Base-by-base conservation (phyloP, 2,329 filamentous ascomycete genomes). In the Talaromyces albobiverticillius region DNA sequence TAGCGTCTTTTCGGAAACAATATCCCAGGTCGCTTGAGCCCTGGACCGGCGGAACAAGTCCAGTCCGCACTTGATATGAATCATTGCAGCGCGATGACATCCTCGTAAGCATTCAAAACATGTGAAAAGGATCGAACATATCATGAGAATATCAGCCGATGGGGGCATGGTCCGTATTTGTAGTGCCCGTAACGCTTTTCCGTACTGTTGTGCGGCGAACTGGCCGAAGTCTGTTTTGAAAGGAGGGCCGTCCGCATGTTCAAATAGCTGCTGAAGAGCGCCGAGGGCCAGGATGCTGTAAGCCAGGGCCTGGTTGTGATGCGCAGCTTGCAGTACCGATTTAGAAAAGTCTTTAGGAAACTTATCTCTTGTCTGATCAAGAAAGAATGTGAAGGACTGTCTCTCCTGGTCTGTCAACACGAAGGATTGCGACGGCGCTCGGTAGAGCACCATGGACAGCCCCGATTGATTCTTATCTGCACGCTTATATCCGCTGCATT, bases 41-140 rank as follows among this genome's bases (percentile, higher is more conserved):
- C 18, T 26, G 42, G n/a, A 45, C 26, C 16, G 22, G 23, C 42
- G 42, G 18, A 45, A 29, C 3, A 45, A n/a, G 18, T 45, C 26
- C 6, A 45, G 22, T 29, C 42, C 42, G 8, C 11, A 16, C 18
- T 23, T 45, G 11, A 45, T 45, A 29, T 45, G 42, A 16, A 45
- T 45, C 3, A 45, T n/a, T 16, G 42, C 26, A 26, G 42, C 23
- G 8, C 22, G 42, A 2, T 22, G 42, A 29, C 42, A 45, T n/a
- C 42, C 23, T 10, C 42, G 42, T 23, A 45, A n/a, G 13, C 42
- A 26, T 16, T 45, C 42, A 45, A 45, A 45, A 45, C 42, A 45
- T 7, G 42, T 16, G 18, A 45, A 45, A 9, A 45, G 22, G 14
- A 45, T 29, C n/a, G 23, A 45, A 18, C 42, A 45, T 13, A 29